Evolutionary conservation across 305 asterid genomes (phyloP), one percentile per base, ranked within the genome.

Genomic region (Fraxinus sp.): DNA sequence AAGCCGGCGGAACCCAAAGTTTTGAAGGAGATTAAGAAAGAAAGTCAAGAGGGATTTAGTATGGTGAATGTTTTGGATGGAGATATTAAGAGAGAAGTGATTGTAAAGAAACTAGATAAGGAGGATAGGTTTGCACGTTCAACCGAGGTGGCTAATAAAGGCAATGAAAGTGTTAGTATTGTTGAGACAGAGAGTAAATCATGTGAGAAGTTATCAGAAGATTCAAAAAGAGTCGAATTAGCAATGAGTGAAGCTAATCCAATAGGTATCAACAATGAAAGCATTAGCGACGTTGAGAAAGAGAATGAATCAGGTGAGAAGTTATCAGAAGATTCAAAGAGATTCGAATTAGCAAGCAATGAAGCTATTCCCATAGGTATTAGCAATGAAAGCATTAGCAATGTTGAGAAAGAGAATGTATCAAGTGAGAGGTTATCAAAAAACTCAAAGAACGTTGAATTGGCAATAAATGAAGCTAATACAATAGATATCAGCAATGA

Each of bases 11-110:
- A 91, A 74, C 14, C 95, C 73, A 37, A 74, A 33, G 43, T 39
- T 30, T 84, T 57, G 70, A 7, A 36, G 78, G 91, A 84, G 35
- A 78, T 57, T 41, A 91, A 75, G 79, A 80, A 77, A 49, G 89
- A 87, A 78, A 81, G 74, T 7, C 78, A 62, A 83, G 82, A 82
- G 36, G 89, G 79, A 74, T 33, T 39, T 80, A 35, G 55, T 83
- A 80, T 59, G 57, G 89, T 83, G 83, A 86, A 82, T 30, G 89
- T 81, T 77, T 80, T 84, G 86, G 89, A 86, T 30, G 86, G 83
- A 11, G 86, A 83, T 68, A 35, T 30, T 32, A 89, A 85, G 85
- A 75, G 74, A 28, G 85, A 88, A 80, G 87, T 39, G 83, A 73
- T 59, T 71, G 86, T 85, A 10, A 73, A 85, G 80, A 84, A 77